Base-by-base conservation (phyloP, 2,329 filamentous ascomycete genomes). In the Fusarium nematophilum region DNA sequence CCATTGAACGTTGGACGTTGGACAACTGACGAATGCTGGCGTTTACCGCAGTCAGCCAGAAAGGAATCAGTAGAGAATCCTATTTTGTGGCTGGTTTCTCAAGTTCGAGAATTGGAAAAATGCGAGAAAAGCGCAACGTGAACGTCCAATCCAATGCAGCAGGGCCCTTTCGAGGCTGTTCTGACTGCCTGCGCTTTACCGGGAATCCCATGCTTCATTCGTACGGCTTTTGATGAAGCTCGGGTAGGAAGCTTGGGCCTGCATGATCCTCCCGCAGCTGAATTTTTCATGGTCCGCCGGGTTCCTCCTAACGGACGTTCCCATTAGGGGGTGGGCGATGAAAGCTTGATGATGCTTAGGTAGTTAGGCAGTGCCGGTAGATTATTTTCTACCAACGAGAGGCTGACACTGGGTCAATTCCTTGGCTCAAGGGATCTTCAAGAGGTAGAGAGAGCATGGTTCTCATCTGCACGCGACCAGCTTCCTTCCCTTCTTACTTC, bases 271-370 rank as follows among this genome's bases (percentile, higher is more conserved):
- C 7, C 27, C 13, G 21, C 11, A 25, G 29, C 42, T 45, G 42
- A 34, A 34, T 25, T 34, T 23, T 53, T 48, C 31, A 43, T 53
- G 30, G 26, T 26, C 37, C 38, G 36, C 36, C 47, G 21, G 21
- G 6, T 21, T 49, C 17, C 11, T 36, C 10, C 36, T n/a, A n/a
- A 48, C 40, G 59, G 56, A 63, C 59, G 31, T 63, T 62, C 50
- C 59, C 59, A 46, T 55, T 63, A 50, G 36, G 17, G 38, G 7
- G 23, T 25, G 47, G 9, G 13, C 59, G 43, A 59, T 54, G 49
- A 14, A 43, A 47, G 39, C 14, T 39, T 57, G 45, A 25, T 26
- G 14, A 14, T 25, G 25, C 21, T 21, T 21, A 6, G 21, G 21
- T 21, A 4, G 21, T 21, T 9, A 23, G 27, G 11, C 29, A 34